Evolutionary conservation across 768 basidiomycete genomes (phyloP), one percentile per base, ranked within the genome.

Genomic region (Boletus huronensis): DNA sequence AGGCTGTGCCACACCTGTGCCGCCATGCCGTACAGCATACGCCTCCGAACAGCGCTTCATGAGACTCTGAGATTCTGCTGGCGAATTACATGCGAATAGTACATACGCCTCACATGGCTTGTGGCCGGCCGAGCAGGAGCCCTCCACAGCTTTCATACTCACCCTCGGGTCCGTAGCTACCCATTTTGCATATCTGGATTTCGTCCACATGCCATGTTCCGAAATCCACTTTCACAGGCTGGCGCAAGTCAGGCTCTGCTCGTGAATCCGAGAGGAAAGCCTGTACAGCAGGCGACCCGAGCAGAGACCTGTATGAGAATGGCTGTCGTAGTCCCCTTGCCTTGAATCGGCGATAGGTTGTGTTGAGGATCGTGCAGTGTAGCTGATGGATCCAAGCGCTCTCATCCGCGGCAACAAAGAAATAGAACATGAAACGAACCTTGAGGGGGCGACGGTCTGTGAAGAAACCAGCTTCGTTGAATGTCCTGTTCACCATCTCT

Each of bases 121-220:
- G 55, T 58, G 54, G 36, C 13, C 9, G 1, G 40, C 29, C 4
- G 16, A 65, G 40, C 7, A n/a, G 6, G 9, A 64, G 48, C 4
- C 64, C 59, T 1, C 70, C 70, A 45, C 71, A 77, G 56, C 76
- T 79, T 17, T 83, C 75, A 61, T 88, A 90, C 64, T 82, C 84
- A 14, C 82, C 84, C 55, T 84, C 76, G 0, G 74, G 74, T 0
- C 82, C 85, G 58, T 77, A 77, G 59, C 86, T 87, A 0, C 87
- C 85, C 87, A 89, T 87, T 41, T 77, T 73, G 72, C 86, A 89
- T 31, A 89, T 72, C 64, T 88, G 82, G 11, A 88, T 69, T 58
- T 83, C 80, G 31, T 76, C 66, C 8, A 87, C 78, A 1, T 62
- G 47, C 74, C 81, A 87, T 1, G 70, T 60, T 0, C 87, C 87